These are phyloP conservation scores for Penicillium occitanis DNA, from an alignment of 2,329 filamentous ascomycete genomes.

Conservation along the genomic window DNA sequence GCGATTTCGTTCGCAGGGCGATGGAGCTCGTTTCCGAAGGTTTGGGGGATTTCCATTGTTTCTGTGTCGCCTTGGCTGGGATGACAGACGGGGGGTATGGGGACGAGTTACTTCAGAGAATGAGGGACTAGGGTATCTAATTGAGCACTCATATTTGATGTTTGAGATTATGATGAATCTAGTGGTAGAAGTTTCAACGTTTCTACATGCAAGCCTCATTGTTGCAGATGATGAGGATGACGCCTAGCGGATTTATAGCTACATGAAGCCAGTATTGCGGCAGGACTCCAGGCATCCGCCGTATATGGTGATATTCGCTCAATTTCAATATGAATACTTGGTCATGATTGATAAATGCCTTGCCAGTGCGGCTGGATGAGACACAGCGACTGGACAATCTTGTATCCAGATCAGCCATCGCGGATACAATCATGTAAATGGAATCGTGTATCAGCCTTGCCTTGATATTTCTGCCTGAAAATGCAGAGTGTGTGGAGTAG, in stretches of 20 bases:
- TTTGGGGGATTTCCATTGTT: background rate
- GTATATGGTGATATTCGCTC: background rate
- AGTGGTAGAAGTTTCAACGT: background rate
- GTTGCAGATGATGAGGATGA: too few relatives aligned
- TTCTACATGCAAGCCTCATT: background rate
- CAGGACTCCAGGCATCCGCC: background rate
- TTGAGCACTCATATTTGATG: background rate
- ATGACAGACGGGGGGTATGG: background rate
- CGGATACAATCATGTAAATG: background rate
- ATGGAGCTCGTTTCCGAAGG: background rate
- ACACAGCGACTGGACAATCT: background rate
- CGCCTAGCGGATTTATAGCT: too few relatives aligned
- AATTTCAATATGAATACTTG: background rate
- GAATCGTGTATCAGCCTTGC: background rate
- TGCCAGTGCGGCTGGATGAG: background rate
- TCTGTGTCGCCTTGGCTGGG: background rate
- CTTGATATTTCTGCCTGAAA: background rate
- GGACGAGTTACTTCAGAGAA: background rate
- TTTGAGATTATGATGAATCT: background rate
- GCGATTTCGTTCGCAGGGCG: background rate
- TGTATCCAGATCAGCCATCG: background rate
- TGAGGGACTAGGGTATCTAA: background rate
- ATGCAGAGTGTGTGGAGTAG: background rate
- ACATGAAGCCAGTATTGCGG: background rate
- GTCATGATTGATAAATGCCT: background rate